phyloP scores from a whole-genome alignment of 495 filamentous ascomycete genomes.

The Aspergillus kassunensis region DNA sequence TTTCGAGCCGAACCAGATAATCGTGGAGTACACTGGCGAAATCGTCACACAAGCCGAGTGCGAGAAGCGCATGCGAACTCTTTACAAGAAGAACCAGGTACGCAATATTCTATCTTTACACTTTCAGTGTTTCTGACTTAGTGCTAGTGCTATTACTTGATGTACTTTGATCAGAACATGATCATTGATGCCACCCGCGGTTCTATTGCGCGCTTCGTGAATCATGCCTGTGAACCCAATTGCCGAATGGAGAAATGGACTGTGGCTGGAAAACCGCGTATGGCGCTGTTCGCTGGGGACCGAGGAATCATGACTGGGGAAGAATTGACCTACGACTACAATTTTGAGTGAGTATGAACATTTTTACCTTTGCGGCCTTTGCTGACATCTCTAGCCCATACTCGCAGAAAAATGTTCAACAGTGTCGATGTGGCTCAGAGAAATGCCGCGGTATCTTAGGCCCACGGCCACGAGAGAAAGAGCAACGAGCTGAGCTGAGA shows the following conservation, averaged over 20 bases:
- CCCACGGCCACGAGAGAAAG: slow-evolving; percentile 59
- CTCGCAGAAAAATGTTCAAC: slow-evolving; percentile 75
- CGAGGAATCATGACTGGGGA: slow-evolving; percentile 86
- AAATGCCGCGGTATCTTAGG: slow-evolving; percentile 78
- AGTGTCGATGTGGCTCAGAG: slow-evolving; percentile 73
- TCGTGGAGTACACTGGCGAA: slow-evolving; percentile 96
- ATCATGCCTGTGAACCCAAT: slow-evolving; percentile 96
- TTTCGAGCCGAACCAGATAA: slow-evolving; percentile 88
- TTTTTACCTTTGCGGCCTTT: too few relatives aligned
- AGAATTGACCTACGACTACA: slow-evolving; percentile 99
- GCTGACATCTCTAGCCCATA: slow-evolving; percentile 50
- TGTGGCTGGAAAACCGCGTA: slow-evolving; percentile 88
- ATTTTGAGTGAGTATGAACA: slow-evolving; percentile 68
- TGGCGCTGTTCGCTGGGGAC: slow-evolving; percentile 95
- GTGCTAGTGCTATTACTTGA: slow-evolving; percentile 86
- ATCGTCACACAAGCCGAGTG: slow-evolving; percentile 94
- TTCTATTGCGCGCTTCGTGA: slow-evolving; percentile 95
- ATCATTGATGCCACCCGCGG: slow-evolving; percentile 96
- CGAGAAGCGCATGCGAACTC: slow-evolving; percentile 84
- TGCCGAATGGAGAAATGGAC: slow-evolving; percentile 97
- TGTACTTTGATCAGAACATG: slow-evolving; percentile 98
- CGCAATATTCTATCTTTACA: slow-evolving; percentile 21
- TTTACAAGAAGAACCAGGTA: slow-evolving; percentile 90
- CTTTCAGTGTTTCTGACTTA: slow-evolving; percentile 11
- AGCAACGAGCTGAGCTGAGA: slow-evolving; percentile 38